Base-by-base conservation (phyloP, 1,284 basidiomycete species). In the Cutaneotrichosporon daszewskae region DNA sequence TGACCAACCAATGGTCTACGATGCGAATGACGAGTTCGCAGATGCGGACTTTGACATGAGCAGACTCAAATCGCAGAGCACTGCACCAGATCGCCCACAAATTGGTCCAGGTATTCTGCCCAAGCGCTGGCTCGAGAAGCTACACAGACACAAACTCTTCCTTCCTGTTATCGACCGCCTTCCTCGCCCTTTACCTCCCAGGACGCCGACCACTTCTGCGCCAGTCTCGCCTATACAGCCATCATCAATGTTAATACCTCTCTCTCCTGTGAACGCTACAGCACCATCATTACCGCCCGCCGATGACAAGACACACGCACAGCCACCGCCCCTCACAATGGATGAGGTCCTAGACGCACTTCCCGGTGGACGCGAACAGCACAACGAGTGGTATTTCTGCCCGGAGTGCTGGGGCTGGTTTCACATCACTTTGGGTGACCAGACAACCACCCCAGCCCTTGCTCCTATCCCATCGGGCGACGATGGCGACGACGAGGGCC, bases 301-400 rank as follows among this genome's bases (percentile, higher is more conserved):
- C 25, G n/a, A n/a, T n/a, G n/a, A n/a, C n/a, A n/a, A n/a, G n/a
- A n/a, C n/a, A n/a, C n/a, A n/a, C n/a, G n/a, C 52, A 43, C 38
- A 49, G 26, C 14, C 38, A 24, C 38, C 23, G 11, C 32, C 37
- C 10, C 37, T 46, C 19, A 57, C 54, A 0, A 0, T 46, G 6
- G 46, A 45, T 14, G 60, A 67, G 19, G 60, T 69, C 1, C 54
- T 44, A 46, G 55, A 55, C 3, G 53, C 66, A 4, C 51, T 61
- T 8, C 66, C 66, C 1, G 66, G 66, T 7, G 57, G 57, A 2
- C 25, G 28, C 17, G 37, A 51, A 6, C 22, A 44, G 16, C 51
- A 55, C 29, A 22, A 45, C 5, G 50, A 66, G 17, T 69, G 63
- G 63, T 69, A 54, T 43, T 69, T 67, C 47, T 69, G 66, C 39